phyloP scores from a whole-genome alignment of 805 yeast species.

The Candida taoyuanica region DNA sequence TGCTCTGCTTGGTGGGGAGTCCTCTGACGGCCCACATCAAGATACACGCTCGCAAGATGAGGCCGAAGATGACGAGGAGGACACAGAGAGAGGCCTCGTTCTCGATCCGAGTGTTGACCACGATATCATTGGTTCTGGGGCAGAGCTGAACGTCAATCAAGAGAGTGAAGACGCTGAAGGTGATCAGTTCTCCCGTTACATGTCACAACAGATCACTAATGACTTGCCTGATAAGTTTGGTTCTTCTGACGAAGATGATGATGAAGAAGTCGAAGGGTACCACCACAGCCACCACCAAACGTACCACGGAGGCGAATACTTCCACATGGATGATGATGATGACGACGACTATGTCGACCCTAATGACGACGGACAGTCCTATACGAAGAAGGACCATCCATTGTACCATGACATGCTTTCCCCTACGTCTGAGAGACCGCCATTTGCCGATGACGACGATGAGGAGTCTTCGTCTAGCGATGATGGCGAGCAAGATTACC shows the following conservation, averaged over 20 bases:
- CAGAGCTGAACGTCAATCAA: constrained; percentile 1
- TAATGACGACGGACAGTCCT: constrained; percentile 75
- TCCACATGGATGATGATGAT: constrained; percentile 34
- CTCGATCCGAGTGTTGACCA: constrained; percentile 36
- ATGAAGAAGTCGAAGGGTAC: constrained; percentile 24
- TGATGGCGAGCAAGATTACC: constrained; percentile 27
- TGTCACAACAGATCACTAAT: constrained; percentile 68
- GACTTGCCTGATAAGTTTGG: constrained; percentile 53
- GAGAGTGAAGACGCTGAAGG: constrained; percentile 18
- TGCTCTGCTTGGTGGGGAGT: constrained; percentile 81
- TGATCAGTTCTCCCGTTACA: constrained; percentile 41
- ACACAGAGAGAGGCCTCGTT: constrained; percentile 18
- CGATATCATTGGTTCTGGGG: constrained; percentile 29
- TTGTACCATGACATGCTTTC: constrained; percentile 40
- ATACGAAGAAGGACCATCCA: constrained; percentile 57
- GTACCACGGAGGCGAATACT: constrained; percentile 12
- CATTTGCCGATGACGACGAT: constrained; percentile 23
- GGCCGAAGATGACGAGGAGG: constrained; percentile 31
- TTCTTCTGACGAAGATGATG: constrained; percentile 45
- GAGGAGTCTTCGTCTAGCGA: constrained; percentile 15
- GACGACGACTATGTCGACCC: constrained; percentile 77
- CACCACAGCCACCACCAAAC: constrained; percentile 6
- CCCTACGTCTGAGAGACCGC: constrained; percentile 21
- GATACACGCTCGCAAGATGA: constrained; percentile 16
- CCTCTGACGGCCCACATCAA: constrained; percentile 25